Base-by-base conservation (phyloP, 2,329 filamentous ascomycete species). In the Phyllosticta paracitricarpa region DNA sequence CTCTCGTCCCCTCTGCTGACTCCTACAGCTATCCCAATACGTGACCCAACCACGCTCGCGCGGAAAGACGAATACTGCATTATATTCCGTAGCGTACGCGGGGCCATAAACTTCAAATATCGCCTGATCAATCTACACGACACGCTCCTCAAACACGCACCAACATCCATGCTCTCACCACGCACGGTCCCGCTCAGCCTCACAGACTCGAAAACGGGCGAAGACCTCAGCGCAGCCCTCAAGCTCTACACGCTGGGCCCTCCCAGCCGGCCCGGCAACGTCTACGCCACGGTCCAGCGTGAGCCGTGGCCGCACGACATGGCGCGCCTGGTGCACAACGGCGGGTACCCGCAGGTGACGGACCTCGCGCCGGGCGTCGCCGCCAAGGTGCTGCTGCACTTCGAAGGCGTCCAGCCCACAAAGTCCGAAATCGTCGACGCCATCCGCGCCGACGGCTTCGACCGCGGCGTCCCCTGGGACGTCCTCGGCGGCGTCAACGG, bases 1-100 rank as follows among this genome's bases (percentile, higher is more conserved):
- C 12, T 12, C 9, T 9, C n/a, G 14, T 25, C 12, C 1, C 22
- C 24, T 10, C 25, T n/a, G 8, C 5, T n/a, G 14, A 40, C 17
- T n/a, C 7, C 8, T 59, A 62, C 66, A 78, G 81, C 88, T 51
- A 80, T 89, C 25, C 88, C 88, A 64, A 82, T 80, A 54, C 85
- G 87, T 64, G 79, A 89, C 68, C 79, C 82, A 3, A 71, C 78
- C 61, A 89, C 86, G 9, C 79, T 89, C 57, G 82, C 84, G 62
- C 82, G 84, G 3, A 72, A 82, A 1, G 85, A 84, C 62, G 80
- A 80, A 67, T 92, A 91, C 75, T 86, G 83, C 72, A 75, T 93
- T 61, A 78, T 89, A 60, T 93, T 92, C 77, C 77, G 81, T 63
- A 81, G 77, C 24, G 69, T 76, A 19, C 74, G 77, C n/a, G 82